Evolutionary conservation across 768 basidiomycete species (phyloP).

Genomic region (Tylopilus cervinicoccineus): DNA sequence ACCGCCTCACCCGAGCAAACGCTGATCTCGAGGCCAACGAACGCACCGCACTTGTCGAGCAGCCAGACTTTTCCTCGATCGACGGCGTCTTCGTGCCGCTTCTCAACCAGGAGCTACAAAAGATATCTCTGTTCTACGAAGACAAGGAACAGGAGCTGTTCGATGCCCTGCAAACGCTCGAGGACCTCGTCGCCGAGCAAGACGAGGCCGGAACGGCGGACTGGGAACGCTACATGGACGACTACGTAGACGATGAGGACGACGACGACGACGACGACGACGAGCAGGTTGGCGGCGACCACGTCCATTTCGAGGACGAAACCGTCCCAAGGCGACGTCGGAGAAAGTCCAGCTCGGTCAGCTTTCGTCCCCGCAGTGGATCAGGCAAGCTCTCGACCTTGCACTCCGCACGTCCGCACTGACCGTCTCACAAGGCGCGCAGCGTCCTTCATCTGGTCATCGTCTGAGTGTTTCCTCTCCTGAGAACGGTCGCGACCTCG

Average conservation of each 20-base stretch:
- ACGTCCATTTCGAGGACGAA: constrained; percentile 25
- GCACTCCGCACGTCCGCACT: neutral
- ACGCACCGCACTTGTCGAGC: constrained; percentile 49
- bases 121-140: constrained; percentile 78
- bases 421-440: constrained; percentile 10
- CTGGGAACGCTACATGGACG: constrained; percentile 50
- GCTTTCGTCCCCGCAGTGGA: constrained; percentile 22
- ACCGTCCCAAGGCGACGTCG: constrained; percentile 31
- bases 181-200: constrained; percentile 52
- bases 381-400: constrained; percentile 13
- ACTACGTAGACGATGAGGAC: constrained; percentile 47
- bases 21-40: constrained; percentile 68
- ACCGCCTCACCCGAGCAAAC: constrained; percentile 37
- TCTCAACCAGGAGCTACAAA: constrained; percentile 77
- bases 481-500: constrained; percentile 37
- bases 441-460: constrained; percentile 5
- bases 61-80: constrained; percentile 35
- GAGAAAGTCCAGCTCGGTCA: constrained; percentile 31
- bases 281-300: constrained; percentile 22
- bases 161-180: constrained; percentile 54
- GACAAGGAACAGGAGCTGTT: constrained; percentile 69
- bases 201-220: constrained; percentile 55
- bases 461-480: constrained; percentile 47
- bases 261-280: constrained; percentile 56
- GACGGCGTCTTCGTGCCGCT: constrained; percentile 67